Evolutionary conservation across 768 basidiomycete species (phyloP), one percentile per base, ranked within the genome.

Genomic region (Trametes gibbosa): DNA sequence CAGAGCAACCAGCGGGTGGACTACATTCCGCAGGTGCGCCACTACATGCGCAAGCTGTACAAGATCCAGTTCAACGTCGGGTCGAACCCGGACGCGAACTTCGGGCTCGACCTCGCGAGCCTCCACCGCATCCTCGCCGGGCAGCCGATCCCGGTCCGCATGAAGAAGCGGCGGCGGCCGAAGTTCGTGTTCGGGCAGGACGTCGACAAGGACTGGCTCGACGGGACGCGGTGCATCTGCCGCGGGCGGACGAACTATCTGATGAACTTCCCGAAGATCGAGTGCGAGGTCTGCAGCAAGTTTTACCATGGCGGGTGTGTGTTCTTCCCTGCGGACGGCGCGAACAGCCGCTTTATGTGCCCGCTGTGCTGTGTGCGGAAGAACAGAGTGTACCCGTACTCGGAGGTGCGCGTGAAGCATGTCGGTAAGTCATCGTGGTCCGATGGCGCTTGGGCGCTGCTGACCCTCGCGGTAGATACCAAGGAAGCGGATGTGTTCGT

Each of bases 11-110:
- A 90, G 68, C 83, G 84, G n/a, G 75, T 79, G 3, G 88, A 90
- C 55, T 88, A 86, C 65, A 85, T 93, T 40, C 81, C 86, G 16
- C 91, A 92, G 70, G 90, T 92, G 13, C 84, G 91, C 32, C 92
- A 94, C 70, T 93, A 87, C 70, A 92, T 94, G 90, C 86, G 91
- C 64, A 94, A 94, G 74, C 75, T 93, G 16, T 93, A 86, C 78
- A 88, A 86, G 75, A 89, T 94, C 52, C 91, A 92, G 72, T 92
- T 94, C 68, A 86, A 87, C n/a, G 87, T 94, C 10, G 89, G 89
- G 0, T 88, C 90, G 2, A 89, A 83, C 59, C 87, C 85, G 1
- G 90, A 91, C 48, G 82, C 89, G 1, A 91, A 90, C 1, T 93
- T 85, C 65, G 91, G 91, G 16, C 77, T 94, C 25, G 89, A 93